Conservation (phyloP, 2,329 filamentous ascomycete genomes). For the Fusarium sublunatum region DNA sequence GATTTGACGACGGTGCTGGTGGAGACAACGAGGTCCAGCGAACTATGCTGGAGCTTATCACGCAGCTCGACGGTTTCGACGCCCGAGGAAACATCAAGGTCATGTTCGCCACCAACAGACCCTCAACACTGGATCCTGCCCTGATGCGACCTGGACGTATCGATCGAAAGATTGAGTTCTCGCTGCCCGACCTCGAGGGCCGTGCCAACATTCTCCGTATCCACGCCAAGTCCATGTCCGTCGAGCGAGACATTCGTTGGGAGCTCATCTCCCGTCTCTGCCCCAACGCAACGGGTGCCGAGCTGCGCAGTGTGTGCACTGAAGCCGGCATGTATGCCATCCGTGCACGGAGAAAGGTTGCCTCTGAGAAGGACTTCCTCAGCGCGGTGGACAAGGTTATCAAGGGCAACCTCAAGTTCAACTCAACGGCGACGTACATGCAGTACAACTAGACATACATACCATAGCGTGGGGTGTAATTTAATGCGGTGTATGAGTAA, state of each 20-base stretch:
- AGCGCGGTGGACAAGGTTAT: slow-evolving; percentile 99
- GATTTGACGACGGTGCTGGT: slow-evolving; percentile 95
- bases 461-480: slow-evolving; percentile 40
- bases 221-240: slow-evolving; percentile 99
- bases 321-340: slow-evolving; percentile 99
- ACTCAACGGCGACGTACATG: slow-evolving; percentile 97
- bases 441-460: slow-evolving; percentile 86
- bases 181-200: slow-evolving; percentile 94
- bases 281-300: slow-evolving; percentile 96
- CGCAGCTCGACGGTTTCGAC: slow-evolving; percentile 96
- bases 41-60: slow-evolving; percentile 98
- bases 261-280: slow-evolving; percentile 97
- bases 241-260: slow-evolving; percentile 98
- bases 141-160: slow-evolving; percentile 98
- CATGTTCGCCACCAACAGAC: slow-evolving; percentile 98
- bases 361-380: slow-evolving; percentile 98
- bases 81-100: slow-evolving; percentile 98
- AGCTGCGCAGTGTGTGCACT: slow-evolving; percentile 94
- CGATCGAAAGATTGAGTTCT: slow-evolving; percentile 99
- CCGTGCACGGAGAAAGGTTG: slow-evolving; percentile 92
- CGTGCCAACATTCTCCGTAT: slow-evolving; percentile 98
- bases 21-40: slow-evolving; percentile 98
- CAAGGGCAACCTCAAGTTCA: slow-evolving; percentile 99
- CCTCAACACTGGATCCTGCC: slow-evolving; percentile 94
- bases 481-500: slow-evolving; percentile 52